Conservation (phyloP, 1,139 yeast species). For the Barnettozyma hawaiiensis region DNA sequence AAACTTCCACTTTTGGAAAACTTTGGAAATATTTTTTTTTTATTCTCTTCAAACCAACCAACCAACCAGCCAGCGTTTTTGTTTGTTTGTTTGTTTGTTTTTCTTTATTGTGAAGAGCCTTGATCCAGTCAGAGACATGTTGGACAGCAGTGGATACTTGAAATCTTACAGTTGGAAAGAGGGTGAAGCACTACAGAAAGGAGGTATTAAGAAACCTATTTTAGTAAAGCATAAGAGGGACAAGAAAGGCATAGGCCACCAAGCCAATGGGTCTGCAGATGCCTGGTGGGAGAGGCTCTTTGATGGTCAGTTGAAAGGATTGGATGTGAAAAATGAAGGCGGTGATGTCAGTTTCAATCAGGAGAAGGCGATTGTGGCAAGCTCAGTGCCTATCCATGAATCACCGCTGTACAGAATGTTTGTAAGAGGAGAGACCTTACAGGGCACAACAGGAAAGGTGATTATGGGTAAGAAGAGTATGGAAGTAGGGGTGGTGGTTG, state of each 20-base stretch:
- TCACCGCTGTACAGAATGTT: constrained; percentile 71
- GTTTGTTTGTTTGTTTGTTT: too few relatives aligned
- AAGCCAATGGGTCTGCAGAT: constrained; percentile 59
- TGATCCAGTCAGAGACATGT: too few relatives aligned
- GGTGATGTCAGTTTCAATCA: constrained; percentile 37
- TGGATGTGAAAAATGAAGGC: constrained; percentile 50
- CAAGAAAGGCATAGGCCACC: constrained; percentile 79
- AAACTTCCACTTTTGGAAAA: background rate
- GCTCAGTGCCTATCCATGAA: constrained; percentile 43
- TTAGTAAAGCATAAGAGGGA: constrained; percentile 87
- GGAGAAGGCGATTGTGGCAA: constrained; percentile 36
- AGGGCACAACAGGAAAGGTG: constrained; percentile 60
- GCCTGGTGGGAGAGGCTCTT: constrained; percentile 97
- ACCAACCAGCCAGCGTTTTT: too few relatives aligned
- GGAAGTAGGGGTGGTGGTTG: too few relatives aligned
- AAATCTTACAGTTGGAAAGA: constrained; percentile 85
- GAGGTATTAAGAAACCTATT: constrained; percentile 81
- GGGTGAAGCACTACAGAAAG: constrained; percentile 76
- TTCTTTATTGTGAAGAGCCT: too few relatives aligned
- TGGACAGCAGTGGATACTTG: constrained; percentile 75
- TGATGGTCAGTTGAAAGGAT: constrained; percentile 81
- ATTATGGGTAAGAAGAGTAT: constrained; percentile 18
- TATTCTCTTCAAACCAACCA: too few relatives aligned
- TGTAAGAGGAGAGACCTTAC: constrained; percentile 78
- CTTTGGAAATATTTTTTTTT: background rate